Evolutionary conservation across 345 rosid genomes (phyloP).

Genomic region (Mercurialis annua): DNA sequence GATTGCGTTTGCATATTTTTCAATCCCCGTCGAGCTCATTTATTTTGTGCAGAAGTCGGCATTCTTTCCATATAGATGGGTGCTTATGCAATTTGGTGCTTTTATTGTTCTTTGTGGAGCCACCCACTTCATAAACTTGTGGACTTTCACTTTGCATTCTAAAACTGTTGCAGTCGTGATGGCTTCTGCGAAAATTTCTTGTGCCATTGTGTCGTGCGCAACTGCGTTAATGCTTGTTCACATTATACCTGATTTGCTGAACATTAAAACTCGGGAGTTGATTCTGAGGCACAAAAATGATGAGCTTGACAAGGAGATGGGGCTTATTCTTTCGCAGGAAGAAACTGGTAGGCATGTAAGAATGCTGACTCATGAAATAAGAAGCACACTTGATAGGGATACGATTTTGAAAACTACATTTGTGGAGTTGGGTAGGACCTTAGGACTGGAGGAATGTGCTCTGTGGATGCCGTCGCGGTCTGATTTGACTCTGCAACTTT

Average conservation of each 20-base stretch:
- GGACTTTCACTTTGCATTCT: conserved; percentile 80
- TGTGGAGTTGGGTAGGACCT: conserved; percentile 83
- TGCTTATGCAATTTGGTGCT: conserved; percentile 93
- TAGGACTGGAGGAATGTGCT: conserved; percentile 82
- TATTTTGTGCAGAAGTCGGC: conserved; percentile 86
- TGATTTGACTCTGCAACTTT: conserved; percentile 60
- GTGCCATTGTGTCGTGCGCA: conserved; percentile 84
- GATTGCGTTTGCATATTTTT: conserved; percentile 89
- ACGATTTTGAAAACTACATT: conserved; percentile 84
- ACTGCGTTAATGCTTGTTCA: conserved; percentile 90
- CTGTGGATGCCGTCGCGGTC: conserved; percentile 91
- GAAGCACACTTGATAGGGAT: conserved; percentile 85
- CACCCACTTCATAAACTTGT: conserved; percentile 82
- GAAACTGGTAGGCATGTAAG: conserved; percentile 92
- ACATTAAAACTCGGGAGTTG: conserved; percentile 77
- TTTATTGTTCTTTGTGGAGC: conserved; percentile 95
- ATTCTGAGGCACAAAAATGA: conserved; percentile 78
- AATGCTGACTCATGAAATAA: conserved; percentile 94
- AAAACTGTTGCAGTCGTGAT: conserved; percentile 78
- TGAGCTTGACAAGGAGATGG: conserved; percentile 90
- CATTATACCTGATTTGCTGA: conserved; percentile 83
- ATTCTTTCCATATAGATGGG: conserved; percentile 94
- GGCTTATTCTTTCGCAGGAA: conserved; percentile 81
- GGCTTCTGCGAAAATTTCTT: conserved; percentile 74
- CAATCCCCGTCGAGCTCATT: conserved; percentile 83